These are phyloP conservation scores for Gleditsia sinensis DNA, from an alignment of 306 rosid species.

Conservation along the genomic window DNA sequence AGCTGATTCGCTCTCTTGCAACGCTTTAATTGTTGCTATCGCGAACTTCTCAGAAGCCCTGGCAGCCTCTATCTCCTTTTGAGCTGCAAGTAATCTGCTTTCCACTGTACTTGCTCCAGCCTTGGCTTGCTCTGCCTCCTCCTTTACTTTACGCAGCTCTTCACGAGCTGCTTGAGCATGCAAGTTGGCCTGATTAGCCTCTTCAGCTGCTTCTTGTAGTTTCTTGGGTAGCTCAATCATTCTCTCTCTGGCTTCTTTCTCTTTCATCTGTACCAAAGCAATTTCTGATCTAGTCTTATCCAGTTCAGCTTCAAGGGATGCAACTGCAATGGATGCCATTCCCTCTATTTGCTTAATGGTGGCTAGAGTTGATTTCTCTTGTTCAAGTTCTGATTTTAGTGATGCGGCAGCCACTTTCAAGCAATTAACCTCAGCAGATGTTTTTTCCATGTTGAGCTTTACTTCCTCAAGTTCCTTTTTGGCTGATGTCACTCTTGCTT, in stretches of 20 bases:
- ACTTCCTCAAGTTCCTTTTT: constrained; percentile 83
- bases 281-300: constrained; percentile 67
- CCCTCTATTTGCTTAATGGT: constrained; percentile 81
- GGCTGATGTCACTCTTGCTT: constrained; percentile 81
- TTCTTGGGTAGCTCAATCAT: constrained; percentile 65
- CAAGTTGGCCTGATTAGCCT: constrained; percentile 73
- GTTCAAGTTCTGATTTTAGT: constrained; percentile 68
- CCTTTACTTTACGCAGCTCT: constrained; percentile 66
- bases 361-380: constrained; percentile 66
- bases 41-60: constrained; percentile 88
- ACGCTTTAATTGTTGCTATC: constrained; percentile 73
- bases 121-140: constrained; percentile 86
- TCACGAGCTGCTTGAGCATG: constrained; percentile 60
- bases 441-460: constrained; percentile 78
- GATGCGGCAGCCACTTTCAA: constrained; percentile 76
- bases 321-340: constrained; percentile 86
- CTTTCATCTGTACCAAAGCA: constrained; percentile 65
- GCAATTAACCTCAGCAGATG: constrained; percentile 62
- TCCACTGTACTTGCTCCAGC: constrained; percentile 79
- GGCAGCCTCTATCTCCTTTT: constrained; percentile 89
- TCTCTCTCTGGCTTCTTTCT: constrained; percentile 73
- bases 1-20: constrained; percentile 81
- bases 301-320: constrained; percentile 89
- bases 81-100: constrained; percentile 81
- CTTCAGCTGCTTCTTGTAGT: constrained; percentile 70